A percentile compares a stretch with the other conserved stretches of the same genome.
Evolutionary conservation across 1,139 yeast species (phyloP).

Genomic region (Yamadazyma diospyri): DNA sequence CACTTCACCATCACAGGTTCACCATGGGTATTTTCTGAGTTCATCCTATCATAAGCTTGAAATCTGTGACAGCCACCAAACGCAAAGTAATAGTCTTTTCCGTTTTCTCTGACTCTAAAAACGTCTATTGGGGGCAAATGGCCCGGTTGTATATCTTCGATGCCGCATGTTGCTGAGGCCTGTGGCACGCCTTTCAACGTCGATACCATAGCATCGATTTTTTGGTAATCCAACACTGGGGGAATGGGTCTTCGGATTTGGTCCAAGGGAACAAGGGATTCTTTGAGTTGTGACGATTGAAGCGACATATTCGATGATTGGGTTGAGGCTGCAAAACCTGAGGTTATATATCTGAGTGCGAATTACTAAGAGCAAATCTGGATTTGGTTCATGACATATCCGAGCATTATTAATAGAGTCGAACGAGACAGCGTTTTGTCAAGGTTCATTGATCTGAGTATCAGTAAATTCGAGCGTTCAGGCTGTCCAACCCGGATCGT

Average conservation of each 20-base stretch:
- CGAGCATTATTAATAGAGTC: too few relatives aligned
- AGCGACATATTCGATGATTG: slow-evolving; percentile 26
- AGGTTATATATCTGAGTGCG: slow-evolving; percentile 4
- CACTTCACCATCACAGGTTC: slow-evolving; percentile 54
- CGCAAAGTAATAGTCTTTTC: slow-evolving; percentile 65
- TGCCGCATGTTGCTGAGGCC: slow-evolving; percentile 60
- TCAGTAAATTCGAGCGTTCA: too few relatives aligned
- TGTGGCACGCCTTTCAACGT: slow-evolving; percentile 63
- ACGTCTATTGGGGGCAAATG: slow-evolving; percentile 79
- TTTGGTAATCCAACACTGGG: slow-evolving; percentile 70
- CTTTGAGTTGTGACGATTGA: slow-evolving; percentile 37
- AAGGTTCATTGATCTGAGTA: too few relatives aligned
- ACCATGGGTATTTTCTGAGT: slow-evolving; percentile 14
- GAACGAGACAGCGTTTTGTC: too few relatives aligned
- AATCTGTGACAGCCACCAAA: slow-evolving; percentile 85
- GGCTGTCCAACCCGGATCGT: too few relatives aligned
- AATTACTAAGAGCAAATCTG: slow-evolving; percentile 7
- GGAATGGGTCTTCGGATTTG: slow-evolving; percentile 77
- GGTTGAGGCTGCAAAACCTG: slow-evolving; percentile 4
- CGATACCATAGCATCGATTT: slow-evolving; percentile 76
- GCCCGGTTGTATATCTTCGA: slow-evolving; percentile 56
- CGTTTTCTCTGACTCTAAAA: slow-evolving; percentile 58
- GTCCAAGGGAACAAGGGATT: slow-evolving; percentile 58
- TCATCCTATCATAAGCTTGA: slow-evolving; percentile 63
- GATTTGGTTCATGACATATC: too few relatives aligned